Conservation (phyloP, 2,329 filamentous ascomycete genomes). For the Bisporella sp. region DNA sequence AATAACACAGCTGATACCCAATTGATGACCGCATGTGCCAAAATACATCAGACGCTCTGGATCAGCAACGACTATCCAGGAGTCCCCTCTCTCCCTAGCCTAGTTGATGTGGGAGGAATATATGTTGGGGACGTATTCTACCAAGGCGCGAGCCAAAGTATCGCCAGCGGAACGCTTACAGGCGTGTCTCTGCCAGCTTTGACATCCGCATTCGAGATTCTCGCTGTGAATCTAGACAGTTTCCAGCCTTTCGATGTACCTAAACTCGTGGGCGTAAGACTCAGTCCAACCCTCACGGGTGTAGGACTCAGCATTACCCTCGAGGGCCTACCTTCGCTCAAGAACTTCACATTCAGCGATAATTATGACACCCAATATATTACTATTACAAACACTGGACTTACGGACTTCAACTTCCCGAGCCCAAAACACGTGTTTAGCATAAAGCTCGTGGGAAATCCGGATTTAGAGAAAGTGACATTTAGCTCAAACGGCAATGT, state of each 20-base stretch:
- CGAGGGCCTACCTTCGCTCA: not conserved
- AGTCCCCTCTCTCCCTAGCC: not conserved
- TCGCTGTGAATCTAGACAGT: not conserved
- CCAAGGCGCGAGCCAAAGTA: not conserved
- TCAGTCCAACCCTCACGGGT: not conserved
- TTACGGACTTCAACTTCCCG: not conserved
- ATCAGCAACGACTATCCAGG: not conserved
- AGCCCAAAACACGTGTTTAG: not conserved
- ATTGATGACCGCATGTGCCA: not conserved
- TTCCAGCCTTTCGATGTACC: not conserved
- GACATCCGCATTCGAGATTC: not conserved
- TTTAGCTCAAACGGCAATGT: not conserved
- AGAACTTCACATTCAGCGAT: not conserved
- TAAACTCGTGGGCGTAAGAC: no score
- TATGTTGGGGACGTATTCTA: not conserved
- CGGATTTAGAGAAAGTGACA: not conserved
- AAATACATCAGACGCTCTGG: not conserved
- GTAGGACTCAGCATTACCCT: not conserved
- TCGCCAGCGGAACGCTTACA: not conserved
- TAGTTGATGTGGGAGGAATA: not conserved
- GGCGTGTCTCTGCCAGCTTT: not conserved
- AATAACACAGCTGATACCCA: not conserved
- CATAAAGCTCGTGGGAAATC: not conserved
- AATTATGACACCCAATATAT: not conserved
- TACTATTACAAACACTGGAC: not conserved